These are phyloP conservation scores for Discostella stelligeroides DNA, from an alignment of 108 stramenopile genomes.

Conservation along the genomic window DNA sequence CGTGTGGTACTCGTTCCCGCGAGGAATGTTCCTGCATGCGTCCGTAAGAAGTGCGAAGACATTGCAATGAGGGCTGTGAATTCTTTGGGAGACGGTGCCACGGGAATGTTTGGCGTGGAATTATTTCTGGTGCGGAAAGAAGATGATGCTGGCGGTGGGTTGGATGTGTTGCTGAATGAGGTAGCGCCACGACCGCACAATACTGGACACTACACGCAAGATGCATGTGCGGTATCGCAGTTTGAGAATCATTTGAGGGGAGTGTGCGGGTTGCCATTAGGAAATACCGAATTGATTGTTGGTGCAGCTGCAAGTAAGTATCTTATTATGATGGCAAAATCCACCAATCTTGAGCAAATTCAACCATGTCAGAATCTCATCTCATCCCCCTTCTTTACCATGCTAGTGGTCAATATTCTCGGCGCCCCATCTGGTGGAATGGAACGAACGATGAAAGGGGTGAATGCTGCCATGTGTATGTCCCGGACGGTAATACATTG, in stretches of 20 bases:
- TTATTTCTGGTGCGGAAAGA: slow-evolving; percentile 80
- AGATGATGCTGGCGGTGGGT: slow-evolving; percentile 47
- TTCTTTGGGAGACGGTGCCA: slow-evolving; percentile 82
- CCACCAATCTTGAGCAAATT: background rate
- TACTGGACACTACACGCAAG: slow-evolving; percentile 99
- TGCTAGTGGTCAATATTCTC: slow-evolving; percentile 84
- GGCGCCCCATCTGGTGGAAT: slow-evolving; percentile 75
- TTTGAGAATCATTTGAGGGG: slow-evolving; percentile 98
- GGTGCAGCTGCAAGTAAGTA: slow-evolving; percentile 83
- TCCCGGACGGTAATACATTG: slow-evolving; percentile 92
- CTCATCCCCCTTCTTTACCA: slow-evolving; percentile 9
- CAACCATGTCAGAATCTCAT: background rate
- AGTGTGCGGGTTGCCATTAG: slow-evolving; percentile 92
- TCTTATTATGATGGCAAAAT: background rate
- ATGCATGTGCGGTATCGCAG: slow-evolving; percentile 94
- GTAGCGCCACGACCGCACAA: slow-evolving; percentile 98
- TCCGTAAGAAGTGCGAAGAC: slow-evolving; percentile 67
- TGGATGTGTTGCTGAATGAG: slow-evolving; percentile 93
- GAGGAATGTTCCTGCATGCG: slow-evolving; percentile 55
- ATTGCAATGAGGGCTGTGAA: slow-evolving; percentile 78
- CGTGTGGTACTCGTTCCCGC: slow-evolving; percentile 93
- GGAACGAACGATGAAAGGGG: slow-evolving; percentile 75
- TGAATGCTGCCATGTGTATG: slow-evolving; percentile 85
- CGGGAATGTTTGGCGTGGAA: slow-evolving; percentile 97
- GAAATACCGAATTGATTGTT: slow-evolving; percentile 81